These are phyloP conservation scores for Cicer judaicum DNA, from an alignment of 306 rosid genomes.

Conservation along the genomic window DNA sequence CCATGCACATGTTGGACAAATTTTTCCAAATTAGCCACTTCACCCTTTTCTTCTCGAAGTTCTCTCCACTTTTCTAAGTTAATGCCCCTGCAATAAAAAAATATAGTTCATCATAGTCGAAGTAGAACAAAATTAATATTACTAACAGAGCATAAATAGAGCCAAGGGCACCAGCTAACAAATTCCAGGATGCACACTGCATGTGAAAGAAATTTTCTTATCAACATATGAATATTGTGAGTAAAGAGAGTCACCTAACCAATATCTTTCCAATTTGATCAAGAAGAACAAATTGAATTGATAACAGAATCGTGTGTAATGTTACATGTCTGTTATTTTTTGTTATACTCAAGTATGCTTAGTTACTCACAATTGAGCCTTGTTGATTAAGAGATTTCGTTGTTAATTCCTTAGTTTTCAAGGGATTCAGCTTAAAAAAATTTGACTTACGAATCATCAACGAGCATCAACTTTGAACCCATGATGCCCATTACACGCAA, in stretches of 20 bases:
- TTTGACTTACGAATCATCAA: conserved; percentile 80
- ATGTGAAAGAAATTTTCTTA: conserved; percentile 33
- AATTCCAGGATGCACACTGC: conserved; percentile 22
- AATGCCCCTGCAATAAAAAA: conserved; percentile 67
- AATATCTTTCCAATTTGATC: background rate
- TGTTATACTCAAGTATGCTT: background rate
- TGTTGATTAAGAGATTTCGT: background rate
- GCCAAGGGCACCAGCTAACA: conserved; percentile 29
- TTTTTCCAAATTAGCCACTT: conserved; percentile 70
- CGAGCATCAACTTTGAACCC: conserved; percentile 80
- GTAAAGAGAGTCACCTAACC: conserved; percentile 29
- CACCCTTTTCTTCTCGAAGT: conserved; percentile 66
- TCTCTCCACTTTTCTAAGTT: conserved; percentile 84
- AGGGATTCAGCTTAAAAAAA: conserved; percentile 24
- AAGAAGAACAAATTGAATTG: background rate
- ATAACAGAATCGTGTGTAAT: background rate
- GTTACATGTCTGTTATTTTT: background rate
- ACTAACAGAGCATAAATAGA: background rate
- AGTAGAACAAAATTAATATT: conserved; percentile 17
- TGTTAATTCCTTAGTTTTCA: conserved; percentile 15
- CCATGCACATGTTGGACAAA: conserved; percentile 84
- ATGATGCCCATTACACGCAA: conserved; percentile 93
- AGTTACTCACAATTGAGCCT: background rate
- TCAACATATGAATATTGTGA: conserved; percentile 8
- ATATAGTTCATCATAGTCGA: conserved; percentile 28